Conservation (phyloP, 2,329 filamentous ascomycete species). For the Trichothecium roseum region DNA sequence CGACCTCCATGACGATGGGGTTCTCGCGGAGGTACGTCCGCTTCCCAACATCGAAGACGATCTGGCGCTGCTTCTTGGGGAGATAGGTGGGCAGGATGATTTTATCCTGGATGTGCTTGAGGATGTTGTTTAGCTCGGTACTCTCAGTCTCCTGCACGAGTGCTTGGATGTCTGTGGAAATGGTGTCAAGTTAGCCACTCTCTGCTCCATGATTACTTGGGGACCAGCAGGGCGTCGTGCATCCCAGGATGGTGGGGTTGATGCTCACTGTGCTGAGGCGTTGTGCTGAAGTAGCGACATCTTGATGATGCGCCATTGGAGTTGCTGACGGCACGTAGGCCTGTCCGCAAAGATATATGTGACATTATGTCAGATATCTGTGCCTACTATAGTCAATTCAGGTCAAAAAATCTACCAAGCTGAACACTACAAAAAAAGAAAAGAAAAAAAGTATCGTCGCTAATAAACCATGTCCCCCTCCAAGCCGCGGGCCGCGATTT, state of each 20-base stretch:
- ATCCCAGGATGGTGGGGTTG: not conserved
- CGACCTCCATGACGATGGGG: constrained; percentile 48
- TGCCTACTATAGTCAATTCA: not conserved
- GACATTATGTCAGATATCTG: constrained; percentile 7
- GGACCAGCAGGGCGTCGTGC: not conserved
- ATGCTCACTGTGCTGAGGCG: constrained; percentile 16
- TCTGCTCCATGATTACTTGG: constrained; percentile 5
- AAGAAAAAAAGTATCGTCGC: too few species aligned
- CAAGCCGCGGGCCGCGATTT: constrained; percentile 8
- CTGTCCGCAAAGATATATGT: constrained; percentile 9
- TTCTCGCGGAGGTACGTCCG: constrained; percentile 39
- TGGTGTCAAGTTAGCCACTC: not conserved
- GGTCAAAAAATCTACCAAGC: too few species aligned
- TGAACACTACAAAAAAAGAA: too few species aligned
- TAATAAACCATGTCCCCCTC: not conserved
- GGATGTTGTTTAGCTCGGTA: constrained; percentile 39
- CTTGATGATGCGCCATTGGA: too few species aligned
- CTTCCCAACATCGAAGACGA: constrained; percentile 38
- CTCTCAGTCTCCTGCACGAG: constrained; percentile 43
- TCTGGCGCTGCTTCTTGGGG: constrained; percentile 37
- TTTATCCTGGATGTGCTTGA: constrained; percentile 43
- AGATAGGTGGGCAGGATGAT: constrained; percentile 55
- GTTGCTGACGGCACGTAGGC: too few species aligned
- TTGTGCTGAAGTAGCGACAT: constrained; percentile 15
- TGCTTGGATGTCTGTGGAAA: constrained; percentile 18